Evolutionary conservation across 2,329 filamentous ascomycete species (phyloP), one percentile per base, ranked within the genome.

Genomic region (Orbilia ellipsospora): DNA sequence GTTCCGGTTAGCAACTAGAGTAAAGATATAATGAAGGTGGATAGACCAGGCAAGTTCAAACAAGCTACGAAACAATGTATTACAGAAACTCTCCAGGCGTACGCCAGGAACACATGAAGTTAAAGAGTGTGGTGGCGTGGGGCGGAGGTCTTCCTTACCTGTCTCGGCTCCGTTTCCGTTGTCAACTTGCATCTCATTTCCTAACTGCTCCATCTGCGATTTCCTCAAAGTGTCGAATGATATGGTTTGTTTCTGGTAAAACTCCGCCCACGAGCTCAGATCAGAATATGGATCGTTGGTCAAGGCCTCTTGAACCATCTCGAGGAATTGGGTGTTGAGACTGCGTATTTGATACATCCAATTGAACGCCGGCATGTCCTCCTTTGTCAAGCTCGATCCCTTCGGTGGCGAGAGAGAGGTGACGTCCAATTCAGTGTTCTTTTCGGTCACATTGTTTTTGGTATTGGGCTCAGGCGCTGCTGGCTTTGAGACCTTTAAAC

Each of bases 311-410:
- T 54, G 26, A 13, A 67, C 26, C 26, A 54, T 26, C 1, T 72
- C 66, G n/a, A 67, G 45, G 12, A 72, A 57, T 54, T 66, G 48
- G 20, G 26, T 10, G 13, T 77, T 77, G 4, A 77, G 66, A 31
- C 66, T 48, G n/a, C 56, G 61, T 10, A 77, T 55, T 36, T 77
- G 73, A 18, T 62, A 77, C 8, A 77, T 15, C 66, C 65, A 77
- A 26, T 77, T 77, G 20, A 72, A 77, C 1, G 42, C 13, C 6
- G 73, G 73, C 73, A 77, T 77, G 13, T 77, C 57, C 8, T 66
- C 54, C 45, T 36, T 66, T 5, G 65, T 54, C 13, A 77, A 18
- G 40, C 20, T 50, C 1, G 59, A 64, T 7, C 56, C 67, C 0
- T 54, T 26, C 2, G 73, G 73, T 5, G 61, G 60, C 36, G 57